Percentiles rank a stretch among this genome's conserved stretches.
These are phyloP conservation scores for Tricharina praecox DNA, from an alignment of 495 filamentous ascomycete species.

Conservation along the genomic window DNA sequence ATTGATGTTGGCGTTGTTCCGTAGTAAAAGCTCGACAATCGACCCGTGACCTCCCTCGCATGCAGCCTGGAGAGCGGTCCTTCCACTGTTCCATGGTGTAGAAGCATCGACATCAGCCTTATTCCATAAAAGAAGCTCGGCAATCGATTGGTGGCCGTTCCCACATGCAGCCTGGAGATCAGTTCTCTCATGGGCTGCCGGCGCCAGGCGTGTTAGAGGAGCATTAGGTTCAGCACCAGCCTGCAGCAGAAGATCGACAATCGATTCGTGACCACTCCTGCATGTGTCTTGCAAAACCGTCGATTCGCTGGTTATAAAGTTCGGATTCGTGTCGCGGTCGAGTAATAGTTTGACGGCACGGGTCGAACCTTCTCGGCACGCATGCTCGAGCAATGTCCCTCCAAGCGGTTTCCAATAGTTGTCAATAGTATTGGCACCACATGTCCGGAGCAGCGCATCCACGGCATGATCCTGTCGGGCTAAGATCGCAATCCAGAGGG, in stretches of 20 bases:
- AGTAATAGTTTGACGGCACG: not conserved
- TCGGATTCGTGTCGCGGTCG: not conserved
- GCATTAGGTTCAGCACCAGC: not conserved
- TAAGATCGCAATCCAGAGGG: too few species aligned
- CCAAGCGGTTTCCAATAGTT: too few species aligned
- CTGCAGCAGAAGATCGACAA: not conserved
- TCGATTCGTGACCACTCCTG: not conserved
- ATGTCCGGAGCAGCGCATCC: too few species aligned
- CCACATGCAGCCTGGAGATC: not conserved
- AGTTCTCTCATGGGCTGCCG: not conserved
- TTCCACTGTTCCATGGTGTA: not conserved
- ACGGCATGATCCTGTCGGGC: too few species aligned
- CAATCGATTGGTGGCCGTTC: not conserved
- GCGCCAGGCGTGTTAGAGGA: too few species aligned
- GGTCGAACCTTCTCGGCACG: not conserved
- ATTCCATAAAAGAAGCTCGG: not conserved
- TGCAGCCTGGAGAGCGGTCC: conserved; percentile 3
- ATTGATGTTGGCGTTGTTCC: conserved; percentile 1
- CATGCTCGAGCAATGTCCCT: not conserved
- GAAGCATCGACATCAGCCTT: not conserved
- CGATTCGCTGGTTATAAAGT: not conserved
- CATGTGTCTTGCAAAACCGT: not conserved
- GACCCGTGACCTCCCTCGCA: not conserved
- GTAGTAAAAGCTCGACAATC: not conserved
- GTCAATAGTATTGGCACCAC: too few species aligned